These are phyloP conservation scores for Daphne laureola DNA, from an alignment of 441 rosid genomes.

Conservation along the genomic window DNA sequence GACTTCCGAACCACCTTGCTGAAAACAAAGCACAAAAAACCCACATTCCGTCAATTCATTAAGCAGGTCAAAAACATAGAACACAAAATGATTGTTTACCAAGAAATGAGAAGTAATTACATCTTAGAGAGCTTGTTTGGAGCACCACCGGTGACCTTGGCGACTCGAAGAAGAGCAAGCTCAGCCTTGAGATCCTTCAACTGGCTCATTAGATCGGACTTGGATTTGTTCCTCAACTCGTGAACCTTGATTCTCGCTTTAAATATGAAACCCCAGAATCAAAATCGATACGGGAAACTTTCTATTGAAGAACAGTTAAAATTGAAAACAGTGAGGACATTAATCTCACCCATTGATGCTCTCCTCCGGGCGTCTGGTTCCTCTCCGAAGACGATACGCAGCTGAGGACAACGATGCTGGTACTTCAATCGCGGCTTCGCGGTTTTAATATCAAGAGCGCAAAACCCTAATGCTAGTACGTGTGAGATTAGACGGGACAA, in stretches of 20 bases:
- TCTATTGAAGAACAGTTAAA: no score
- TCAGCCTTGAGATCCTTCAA: slow-evolving; percentile 31
- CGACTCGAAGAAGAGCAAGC: slow-evolving; percentile 40
- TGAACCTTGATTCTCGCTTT: slow-evolving; percentile 56
- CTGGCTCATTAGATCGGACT: slow-evolving; percentile 36
- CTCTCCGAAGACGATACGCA: not conserved
- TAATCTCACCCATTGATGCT: slow-evolving; percentile 19
- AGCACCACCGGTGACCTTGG: slow-evolving; percentile 52
- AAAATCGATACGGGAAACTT: not conserved
- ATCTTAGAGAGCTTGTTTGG: slow-evolving; percentile 50
- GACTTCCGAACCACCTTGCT: slow-evolving; percentile 87
- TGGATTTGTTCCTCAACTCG: slow-evolving; percentile 42
- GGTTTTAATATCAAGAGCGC: not conserved
- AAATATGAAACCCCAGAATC: not conserved
- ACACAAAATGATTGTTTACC: not conserved
- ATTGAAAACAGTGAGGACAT: no score
- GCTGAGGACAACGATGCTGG: not conserved
- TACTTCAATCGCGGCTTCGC: not conserved
- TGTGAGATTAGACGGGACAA: no score
- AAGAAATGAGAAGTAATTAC: slow-evolving; percentile 7
- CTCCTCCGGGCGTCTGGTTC: slow-evolving; percentile 1
- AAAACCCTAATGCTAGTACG: slow-evolving; percentile 13
- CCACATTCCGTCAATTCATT: not conserved
- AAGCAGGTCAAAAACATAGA: not conserved
- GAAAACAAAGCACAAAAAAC: slow-evolving; percentile 12